A percentile compares a stretch with the other conserved stretches of the same genome.
These are phyloP conservation scores for Talaromyces sp. DNA, from an alignment of 2,329 filamentous ascomycete genomes.

Conservation along the genomic window DNA sequence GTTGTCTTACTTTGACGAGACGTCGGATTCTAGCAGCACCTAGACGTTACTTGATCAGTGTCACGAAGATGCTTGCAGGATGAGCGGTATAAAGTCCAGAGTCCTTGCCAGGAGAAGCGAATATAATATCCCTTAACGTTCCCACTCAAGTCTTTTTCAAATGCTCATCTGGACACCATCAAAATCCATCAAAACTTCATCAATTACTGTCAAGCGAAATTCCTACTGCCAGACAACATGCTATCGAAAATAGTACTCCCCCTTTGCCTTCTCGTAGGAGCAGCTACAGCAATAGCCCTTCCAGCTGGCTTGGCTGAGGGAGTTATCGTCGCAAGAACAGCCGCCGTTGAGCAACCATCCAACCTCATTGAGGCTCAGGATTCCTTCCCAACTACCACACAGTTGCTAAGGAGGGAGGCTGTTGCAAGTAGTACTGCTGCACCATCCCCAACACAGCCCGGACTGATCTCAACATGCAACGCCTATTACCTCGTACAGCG, in stretches of 20 bases:
- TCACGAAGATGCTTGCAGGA: not conserved
- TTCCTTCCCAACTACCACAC: not conserved
- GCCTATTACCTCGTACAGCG: constrained; percentile 4
- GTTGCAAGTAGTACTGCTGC: not conserved
- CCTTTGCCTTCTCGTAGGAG: not conserved
- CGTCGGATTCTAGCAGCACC: not conserved
- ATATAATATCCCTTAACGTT: not conserved
- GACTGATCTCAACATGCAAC: constrained; percentile 6
- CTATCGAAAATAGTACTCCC: not conserved
- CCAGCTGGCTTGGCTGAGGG: not conserved
- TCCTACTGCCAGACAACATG: not conserved
- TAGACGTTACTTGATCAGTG: not conserved
- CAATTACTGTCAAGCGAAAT: not conserved
- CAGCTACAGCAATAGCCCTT: not conserved
- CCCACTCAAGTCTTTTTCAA: not conserved
- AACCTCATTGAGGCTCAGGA: not conserved
- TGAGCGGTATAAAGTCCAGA: not conserved
- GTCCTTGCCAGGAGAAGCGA: not conserved
- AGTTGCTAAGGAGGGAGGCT: not conserved
- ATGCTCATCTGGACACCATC: not conserved
- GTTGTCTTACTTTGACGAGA: not conserved
- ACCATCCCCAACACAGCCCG: constrained; percentile 6
- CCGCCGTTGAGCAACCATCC: not conserved
- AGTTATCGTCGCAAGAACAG: not conserved
- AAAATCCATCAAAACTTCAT: not conserved